These are phyloP conservation scores for Myochromella boudieri DNA, from an alignment of 768 basidiomycete species.

Conservation along the genomic window DNA sequence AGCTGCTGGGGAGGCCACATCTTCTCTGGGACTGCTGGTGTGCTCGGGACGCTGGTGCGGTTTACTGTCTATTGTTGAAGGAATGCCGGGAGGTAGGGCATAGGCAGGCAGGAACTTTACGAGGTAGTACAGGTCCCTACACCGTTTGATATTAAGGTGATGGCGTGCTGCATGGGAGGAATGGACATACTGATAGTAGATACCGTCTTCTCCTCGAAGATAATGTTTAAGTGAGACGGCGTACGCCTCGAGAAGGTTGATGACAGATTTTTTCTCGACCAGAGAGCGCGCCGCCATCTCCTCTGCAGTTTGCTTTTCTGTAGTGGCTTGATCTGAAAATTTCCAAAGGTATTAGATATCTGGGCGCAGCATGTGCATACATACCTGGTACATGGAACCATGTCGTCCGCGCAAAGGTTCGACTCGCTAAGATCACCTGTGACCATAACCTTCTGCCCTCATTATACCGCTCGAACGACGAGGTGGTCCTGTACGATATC, in stretches of 20 bases:
- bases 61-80: slow-evolving; percentile 30
- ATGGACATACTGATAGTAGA: slow-evolving; percentile 39
- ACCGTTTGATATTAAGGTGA: neutral
- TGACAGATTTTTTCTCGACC: slow-evolving; percentile 67
- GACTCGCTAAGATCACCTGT: slow-evolving; percentile 56
- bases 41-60: neutral
- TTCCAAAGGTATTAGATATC: neutral
- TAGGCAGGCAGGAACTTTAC: slow-evolving; percentile 75
- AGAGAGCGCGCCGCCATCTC: slow-evolving; percentile 45
- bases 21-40: slow-evolving; percentile 8
- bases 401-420: slow-evolving; percentile 58
- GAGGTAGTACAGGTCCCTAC: slow-evolving; percentile 62
- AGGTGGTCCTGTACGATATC: slow-evolving; percentile 69
- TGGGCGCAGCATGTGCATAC: neutral
- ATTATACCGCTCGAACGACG: slow-evolving; percentile 76
- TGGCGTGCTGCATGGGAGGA: slow-evolving; percentile 18
- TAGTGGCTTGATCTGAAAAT: slow-evolving; percentile 21
- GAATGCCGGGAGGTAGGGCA: slow-evolving; percentile 52
- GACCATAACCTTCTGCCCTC: slow-evolving; percentile 72
- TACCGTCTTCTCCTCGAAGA: slow-evolving; percentile 56
- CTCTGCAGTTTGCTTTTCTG: slow-evolving; percentile 20
- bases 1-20: slow-evolving; percentile 1
- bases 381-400: slow-evolving; percentile 70
- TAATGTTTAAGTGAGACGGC: slow-evolving; percentile 71
- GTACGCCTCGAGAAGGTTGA: slow-evolving; percentile 68